These are phyloP conservation scores for Colletotrichum sojae DNA, from an alignment of 2,329 filamentous ascomycete species.

Conservation along the genomic window DNA sequence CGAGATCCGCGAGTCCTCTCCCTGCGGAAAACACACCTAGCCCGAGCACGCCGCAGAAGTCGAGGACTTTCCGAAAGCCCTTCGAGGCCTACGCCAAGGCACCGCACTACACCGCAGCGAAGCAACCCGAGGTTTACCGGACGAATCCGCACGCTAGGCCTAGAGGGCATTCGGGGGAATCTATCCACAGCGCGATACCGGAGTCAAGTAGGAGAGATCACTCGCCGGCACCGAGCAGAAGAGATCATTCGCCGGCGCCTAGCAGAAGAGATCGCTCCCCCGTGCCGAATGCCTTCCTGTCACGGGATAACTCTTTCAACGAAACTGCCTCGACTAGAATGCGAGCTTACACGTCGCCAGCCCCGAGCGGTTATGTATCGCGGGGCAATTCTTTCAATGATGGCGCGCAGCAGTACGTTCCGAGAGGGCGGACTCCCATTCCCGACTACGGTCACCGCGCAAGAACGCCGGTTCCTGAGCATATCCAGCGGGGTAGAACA, in stretches of 20 bases:
- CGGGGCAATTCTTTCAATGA: conserved; percentile 39
- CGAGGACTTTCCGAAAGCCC: conserved; percentile 75
- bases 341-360: conserved; percentile 39
- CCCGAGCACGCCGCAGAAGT: conserved; percentile 70
- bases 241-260: conserved; percentile 1
- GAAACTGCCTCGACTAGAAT: conserved; percentile 39
- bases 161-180: conserved; percentile 59
- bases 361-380: conserved; percentile 36
- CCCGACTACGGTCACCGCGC: conserved; percentile 13
- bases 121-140: conserved; percentile 71
- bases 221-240: no score
- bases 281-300: conserved; percentile 40
- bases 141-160: conserved; percentile 55
- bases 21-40: conserved; percentile 68
- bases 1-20: conserved; percentile 73
- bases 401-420: conserved; percentile 37
- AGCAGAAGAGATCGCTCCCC: conserved; percentile 39
- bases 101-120: conserved; percentile 75
- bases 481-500: conserved; percentile 13
- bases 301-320: conserved; percentile 41
- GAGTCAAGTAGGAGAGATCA: conserved; percentile 30
- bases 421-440: conserved; percentile 35
- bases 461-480: conserved; percentile 17
- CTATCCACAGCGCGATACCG: conserved; percentile 45
- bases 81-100: conserved; percentile 78